phyloP scores from a whole-genome alignment of 2,329 filamentous ascomycete genomes.

The Fusarium sororula region DNA sequence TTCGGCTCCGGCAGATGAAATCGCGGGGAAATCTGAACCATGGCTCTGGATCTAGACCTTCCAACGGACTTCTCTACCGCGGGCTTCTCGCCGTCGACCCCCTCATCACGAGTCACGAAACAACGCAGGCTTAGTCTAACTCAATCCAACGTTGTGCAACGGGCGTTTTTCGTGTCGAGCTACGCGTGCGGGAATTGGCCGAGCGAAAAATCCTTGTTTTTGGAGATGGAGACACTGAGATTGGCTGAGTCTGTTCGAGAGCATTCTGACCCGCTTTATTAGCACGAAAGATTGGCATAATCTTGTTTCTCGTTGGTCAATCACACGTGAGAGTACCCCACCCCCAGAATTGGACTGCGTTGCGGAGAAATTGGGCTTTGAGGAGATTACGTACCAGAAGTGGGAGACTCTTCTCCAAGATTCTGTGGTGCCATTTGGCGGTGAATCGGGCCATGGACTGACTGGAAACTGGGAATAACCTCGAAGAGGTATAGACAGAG shows the following conservation, averaged over 20 bases:
- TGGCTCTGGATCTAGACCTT: not conserved
- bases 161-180: not conserved
- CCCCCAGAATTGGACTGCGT: slow-evolving; percentile 4
- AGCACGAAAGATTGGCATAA: not conserved
- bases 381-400: not conserved
- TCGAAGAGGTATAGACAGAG: not conserved
- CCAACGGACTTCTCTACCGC: not conserved
- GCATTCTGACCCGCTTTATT: slow-evolving; percentile 9
- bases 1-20: not conserved
- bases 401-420: slow-evolving; percentile 8
- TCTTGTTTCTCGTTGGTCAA: not conserved
- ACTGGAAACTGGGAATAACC: fast-evolving
- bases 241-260: slow-evolving; percentile 10
- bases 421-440: not conserved
- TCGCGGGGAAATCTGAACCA: not conserved
- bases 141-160: not conserved
- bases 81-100: not conserved
- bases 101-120: not conserved
- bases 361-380: slow-evolving; percentile 14
- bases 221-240: not conserved
- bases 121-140: not conserved
- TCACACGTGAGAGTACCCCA: not conserved
- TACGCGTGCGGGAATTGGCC: not conserved
- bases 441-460: not conserved
- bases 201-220: not conserved